These are phyloP conservation scores for Diaporthe eres DNA, from an alignment of 2,329 filamentous ascomycete species.

Conservation along the genomic window DNA sequence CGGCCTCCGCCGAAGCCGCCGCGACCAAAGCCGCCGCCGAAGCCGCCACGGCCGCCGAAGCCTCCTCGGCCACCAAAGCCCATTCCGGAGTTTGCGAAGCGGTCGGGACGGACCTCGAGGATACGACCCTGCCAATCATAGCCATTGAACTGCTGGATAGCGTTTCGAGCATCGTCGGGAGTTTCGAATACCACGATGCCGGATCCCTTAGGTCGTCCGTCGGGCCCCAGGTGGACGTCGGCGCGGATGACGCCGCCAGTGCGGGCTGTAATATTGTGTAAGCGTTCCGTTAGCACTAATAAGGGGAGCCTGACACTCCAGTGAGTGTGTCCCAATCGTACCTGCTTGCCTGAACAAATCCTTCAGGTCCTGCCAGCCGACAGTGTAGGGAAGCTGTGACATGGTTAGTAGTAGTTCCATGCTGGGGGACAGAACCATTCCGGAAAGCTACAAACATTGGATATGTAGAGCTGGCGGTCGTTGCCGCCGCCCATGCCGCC, in stretches of 20 bases:
- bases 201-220: conserved; percentile 95
- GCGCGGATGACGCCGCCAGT: conserved; percentile 90
- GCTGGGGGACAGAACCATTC: background rate
- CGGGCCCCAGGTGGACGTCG: conserved; percentile 92
- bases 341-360: conserved; percentile 98
- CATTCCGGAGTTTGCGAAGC: conserved; percentile 79
- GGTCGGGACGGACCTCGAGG: conserved; percentile 95
- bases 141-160: conserved; percentile 97
- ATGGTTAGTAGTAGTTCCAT: conserved; percentile 46
- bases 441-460: conserved; percentile 78
- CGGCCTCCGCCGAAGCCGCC: conserved; percentile 61
- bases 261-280: conserved; percentile 58
- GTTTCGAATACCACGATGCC: conserved; percentile 98
- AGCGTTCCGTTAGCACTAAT: background rate
- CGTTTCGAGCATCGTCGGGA: conserved; percentile 91
- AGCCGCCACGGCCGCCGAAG: conserved; percentile 69
- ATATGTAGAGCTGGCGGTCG: conserved; percentile 94
- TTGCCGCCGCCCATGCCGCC: conserved; percentile 71
- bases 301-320: conserved; percentile 3
- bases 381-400: conserved; percentile 90
- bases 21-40: conserved; percentile 70
- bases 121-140: conserved; percentile 98
- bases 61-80: conserved; percentile 72
- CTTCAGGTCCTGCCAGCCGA: conserved; percentile 99
- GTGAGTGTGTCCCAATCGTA: conserved; percentile 65